Conservation (phyloP, 2,329 filamentous ascomycete species). For the Pezicula neosporulosa region DNA sequence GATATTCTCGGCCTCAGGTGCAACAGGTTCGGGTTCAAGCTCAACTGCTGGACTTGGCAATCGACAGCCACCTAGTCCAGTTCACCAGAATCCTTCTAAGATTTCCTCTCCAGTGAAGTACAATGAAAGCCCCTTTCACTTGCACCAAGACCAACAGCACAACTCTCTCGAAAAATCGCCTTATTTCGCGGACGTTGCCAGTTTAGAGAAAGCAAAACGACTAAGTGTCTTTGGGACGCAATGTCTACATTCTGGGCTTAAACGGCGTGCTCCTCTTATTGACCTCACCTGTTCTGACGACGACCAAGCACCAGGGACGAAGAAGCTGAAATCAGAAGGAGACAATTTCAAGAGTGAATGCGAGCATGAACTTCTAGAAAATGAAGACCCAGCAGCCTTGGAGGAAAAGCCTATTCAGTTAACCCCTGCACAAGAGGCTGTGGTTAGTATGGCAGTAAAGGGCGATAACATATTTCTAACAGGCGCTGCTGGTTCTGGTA, state of each 20-base stretch:
- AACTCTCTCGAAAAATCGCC: not conserved
- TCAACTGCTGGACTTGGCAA: not conserved
- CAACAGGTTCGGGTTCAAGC: not conserved
- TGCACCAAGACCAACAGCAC: no score
- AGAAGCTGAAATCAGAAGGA: not conserved
- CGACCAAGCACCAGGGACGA: not conserved
- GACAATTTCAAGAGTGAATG: not conserved
- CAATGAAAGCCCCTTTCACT: no score
- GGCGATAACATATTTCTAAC: slow-evolving; percentile 26
- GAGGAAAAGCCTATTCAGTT: slow-evolving; percentile 10
- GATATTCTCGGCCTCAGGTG: not conserved
- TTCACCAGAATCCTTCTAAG: no score
- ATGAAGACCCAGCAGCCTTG: no score
- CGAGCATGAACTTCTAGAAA: no score
- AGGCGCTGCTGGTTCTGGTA: slow-evolving; percentile 24
- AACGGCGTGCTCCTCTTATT: not conserved
- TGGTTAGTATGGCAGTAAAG: slow-evolving; percentile 19
- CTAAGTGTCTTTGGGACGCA: not conserved
- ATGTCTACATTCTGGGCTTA: no score
- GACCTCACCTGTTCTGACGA: no score
- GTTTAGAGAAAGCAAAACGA: not conserved
- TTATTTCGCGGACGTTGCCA: not conserved
- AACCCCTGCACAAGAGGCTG: slow-evolving; percentile 18
- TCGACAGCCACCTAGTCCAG: no score
- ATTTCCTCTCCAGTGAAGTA: no score